Base-by-base conservation (phyloP, 2,329 filamentous ascomycete species). In the Penicillium hesseltinei region DNA sequence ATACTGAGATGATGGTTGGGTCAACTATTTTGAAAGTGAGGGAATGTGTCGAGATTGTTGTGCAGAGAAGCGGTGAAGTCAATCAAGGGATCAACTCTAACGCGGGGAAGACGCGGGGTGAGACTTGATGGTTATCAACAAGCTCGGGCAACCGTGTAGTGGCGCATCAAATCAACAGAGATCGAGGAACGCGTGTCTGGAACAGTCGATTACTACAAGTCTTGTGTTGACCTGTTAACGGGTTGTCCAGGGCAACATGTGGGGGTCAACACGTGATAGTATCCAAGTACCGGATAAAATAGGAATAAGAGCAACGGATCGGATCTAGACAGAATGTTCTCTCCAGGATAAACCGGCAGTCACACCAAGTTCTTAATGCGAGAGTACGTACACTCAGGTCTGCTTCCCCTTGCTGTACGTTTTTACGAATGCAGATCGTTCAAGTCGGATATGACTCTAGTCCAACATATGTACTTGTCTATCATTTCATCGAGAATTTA, bases 1-100 rank as follows among this genome's bases (percentile, higher is more conserved):
- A 39, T 48, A 19, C 5, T 25, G 47, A 29, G 29, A 25, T 9
- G 7, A 29, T n/a, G 23, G 15, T 35, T 38, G 33, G 47, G 8
- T 51, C 11, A 35, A 53, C 5, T 39, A 36, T 40, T 25, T 25
- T 54, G 44, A 35, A 35, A 35, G 29, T 17, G 21, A 46, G 19
- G 25, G 31, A 35, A 31, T 33, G 51, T 25, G n/a, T 17, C 10
- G n/a, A 47, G 23, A 23, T 31, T 51, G 35, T 51, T 56, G 33
- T 46, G 27, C n/a, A 23, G 48, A 56, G 21, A 42, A 56, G 54
- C 54, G 49, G 48, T 52, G 42, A 53, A 17, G 48, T 56, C 35
- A 56, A 56, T 51, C 53, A 56, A 53, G 54, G 48, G 48, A 43
- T 53, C 21, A 33, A 39, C 43, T 53, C 35, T 17, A 27, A 40